Percentiles rank a stretch among this genome's conserved stretches.
phyloP scores from a whole-genome alignment of 2,329 filamentous ascomycete genomes.

The Botrytis fabae region DNA sequence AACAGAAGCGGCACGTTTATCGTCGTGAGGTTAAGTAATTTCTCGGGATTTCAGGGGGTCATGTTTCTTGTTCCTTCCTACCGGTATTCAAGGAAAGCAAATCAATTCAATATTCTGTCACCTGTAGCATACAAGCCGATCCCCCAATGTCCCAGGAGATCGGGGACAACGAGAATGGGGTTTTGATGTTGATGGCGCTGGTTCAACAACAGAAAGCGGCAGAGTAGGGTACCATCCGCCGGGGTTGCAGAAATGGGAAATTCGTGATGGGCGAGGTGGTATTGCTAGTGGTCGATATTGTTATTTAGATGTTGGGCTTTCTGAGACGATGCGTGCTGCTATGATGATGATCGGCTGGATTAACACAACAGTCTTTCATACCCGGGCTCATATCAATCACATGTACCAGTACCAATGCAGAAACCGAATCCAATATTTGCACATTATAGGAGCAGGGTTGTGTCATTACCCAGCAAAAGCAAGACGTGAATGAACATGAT shows the following conservation, averaged over 20 bases:
- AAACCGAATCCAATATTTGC: not conserved
- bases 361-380: not conserved
- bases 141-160: not conserved
- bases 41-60: conserved; percentile 16
- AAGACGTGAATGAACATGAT: not conserved
- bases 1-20: conserved; percentile 17
- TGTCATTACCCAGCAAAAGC: conserved; percentile 9
- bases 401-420: not conserved
- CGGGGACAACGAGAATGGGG: conserved; percentile 6
- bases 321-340: not conserved
- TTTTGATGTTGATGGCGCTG: not conserved
- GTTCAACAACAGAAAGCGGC: conserved; percentile 14
- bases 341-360: conserved; percentile 1
- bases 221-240: conserved; percentile 7
- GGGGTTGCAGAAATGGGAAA: conserved; percentile 1
- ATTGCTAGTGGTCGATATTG: conserved; percentile 6
- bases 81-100: conserved; percentile 18
- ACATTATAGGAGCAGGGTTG: not conserved
- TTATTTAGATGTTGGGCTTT: not conserved
- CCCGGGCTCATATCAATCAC: not conserved
- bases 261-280: not conserved
- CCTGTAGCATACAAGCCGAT: conserved; percentile 5
- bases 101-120: conserved; percentile 5
- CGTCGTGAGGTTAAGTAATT: conserved; percentile 15
- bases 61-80: conserved; percentile 13